Conservation (phyloP, 768 basidiomycete genomes). For the Hygrophorus pudorinus region DNA sequence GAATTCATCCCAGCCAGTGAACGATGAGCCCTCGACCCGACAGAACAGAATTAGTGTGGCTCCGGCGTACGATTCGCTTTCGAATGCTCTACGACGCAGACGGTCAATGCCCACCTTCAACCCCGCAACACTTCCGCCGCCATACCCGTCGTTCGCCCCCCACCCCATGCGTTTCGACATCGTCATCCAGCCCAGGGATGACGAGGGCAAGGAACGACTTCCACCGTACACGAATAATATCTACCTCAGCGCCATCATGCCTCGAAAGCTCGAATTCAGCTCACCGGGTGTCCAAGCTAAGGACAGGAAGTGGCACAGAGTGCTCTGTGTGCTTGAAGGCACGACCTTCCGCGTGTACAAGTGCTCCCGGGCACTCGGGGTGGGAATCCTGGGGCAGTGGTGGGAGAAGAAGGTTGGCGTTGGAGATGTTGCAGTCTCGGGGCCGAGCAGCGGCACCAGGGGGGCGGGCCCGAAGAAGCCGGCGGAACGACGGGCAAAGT, state of each 20-base stretch:
- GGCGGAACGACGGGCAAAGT: not conserved
- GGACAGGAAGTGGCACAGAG: slow-evolving; percentile 87
- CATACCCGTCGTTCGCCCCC: slow-evolving; percentile 41
- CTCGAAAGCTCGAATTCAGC: slow-evolving; percentile 89
- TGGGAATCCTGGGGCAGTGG: slow-evolving; percentile 56
- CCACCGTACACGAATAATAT: slow-evolving; percentile 78
- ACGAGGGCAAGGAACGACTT: slow-evolving; percentile 75
- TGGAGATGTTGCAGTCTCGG: slow-evolving; percentile 35
- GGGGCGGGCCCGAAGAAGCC: not conserved
- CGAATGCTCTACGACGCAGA: slow-evolving; percentile 42
- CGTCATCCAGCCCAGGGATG: slow-evolving; percentile 45
- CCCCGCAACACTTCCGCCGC: slow-evolving; percentile 46
- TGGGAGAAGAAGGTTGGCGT: slow-evolving; percentile 73
- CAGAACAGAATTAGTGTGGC: slow-evolving; percentile 23
- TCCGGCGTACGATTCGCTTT: slow-evolving; percentile 23
- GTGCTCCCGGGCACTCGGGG: slow-evolving; percentile 33
- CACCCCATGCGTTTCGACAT: slow-evolving; percentile 12
- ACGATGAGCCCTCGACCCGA: slow-evolving; percentile 6
- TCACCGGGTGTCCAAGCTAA: slow-evolving; percentile 77
- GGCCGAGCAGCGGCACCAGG: not conserved
- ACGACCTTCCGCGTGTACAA: slow-evolving; percentile 79
- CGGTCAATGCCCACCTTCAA: slow-evolving; percentile 66
- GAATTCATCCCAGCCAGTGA: not conserved
- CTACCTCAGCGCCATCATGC: slow-evolving; percentile 72
- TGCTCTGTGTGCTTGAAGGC: slow-evolving; percentile 85